Conservation (phyloP, 306 rosid genomes). For the Citrullus amarus region DNA sequence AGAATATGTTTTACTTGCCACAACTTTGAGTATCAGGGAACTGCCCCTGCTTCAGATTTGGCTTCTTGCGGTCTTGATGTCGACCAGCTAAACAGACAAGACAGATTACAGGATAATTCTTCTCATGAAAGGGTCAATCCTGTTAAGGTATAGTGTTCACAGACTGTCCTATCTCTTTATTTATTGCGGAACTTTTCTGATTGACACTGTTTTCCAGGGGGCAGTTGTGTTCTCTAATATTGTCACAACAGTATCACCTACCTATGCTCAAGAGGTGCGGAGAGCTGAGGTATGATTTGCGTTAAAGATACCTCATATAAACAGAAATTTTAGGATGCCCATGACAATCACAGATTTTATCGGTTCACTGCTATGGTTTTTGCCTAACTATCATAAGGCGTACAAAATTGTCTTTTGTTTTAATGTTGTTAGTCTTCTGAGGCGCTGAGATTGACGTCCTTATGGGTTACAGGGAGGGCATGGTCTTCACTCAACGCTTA, state of each 20-base stretch:
- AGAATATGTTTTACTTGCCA: constrained; percentile 98
- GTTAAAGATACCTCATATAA: neutral
- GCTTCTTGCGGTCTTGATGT: constrained; percentile 80
- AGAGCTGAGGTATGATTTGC: constrained; percentile 63
- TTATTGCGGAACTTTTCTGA: neutral
- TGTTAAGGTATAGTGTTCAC: constrained; percentile 55
- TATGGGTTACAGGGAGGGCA: constrained; percentile 51
- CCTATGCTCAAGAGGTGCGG: constrained; percentile 91
- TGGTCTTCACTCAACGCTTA: constrained; percentile 81
- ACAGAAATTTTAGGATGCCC: neutral
- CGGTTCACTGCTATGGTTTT: neutral
- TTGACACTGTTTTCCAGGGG: constrained; percentile 39
- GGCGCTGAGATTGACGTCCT: neutral
- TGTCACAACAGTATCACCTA: constrained; percentile 95
- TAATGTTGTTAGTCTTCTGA: neutral
- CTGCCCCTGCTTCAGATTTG: constrained; percentile 67
- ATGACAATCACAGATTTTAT: neutral
- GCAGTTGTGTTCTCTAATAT: constrained; percentile 90
- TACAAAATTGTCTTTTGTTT: neutral
- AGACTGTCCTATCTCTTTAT: constrained; percentile 1
- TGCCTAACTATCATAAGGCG: neutral
- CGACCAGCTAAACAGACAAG: constrained; percentile 54
- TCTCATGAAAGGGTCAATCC: constrained; percentile 66
- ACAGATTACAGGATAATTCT: constrained; percentile 89
- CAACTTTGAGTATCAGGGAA: constrained; percentile 96